A percentile compares a stretch with the other conserved stretches of the same genome.
These are phyloP conservation scores for Hirschfeldia incana DNA, from an alignment of 345 rosid species.

Conservation along the genomic window DNA sequence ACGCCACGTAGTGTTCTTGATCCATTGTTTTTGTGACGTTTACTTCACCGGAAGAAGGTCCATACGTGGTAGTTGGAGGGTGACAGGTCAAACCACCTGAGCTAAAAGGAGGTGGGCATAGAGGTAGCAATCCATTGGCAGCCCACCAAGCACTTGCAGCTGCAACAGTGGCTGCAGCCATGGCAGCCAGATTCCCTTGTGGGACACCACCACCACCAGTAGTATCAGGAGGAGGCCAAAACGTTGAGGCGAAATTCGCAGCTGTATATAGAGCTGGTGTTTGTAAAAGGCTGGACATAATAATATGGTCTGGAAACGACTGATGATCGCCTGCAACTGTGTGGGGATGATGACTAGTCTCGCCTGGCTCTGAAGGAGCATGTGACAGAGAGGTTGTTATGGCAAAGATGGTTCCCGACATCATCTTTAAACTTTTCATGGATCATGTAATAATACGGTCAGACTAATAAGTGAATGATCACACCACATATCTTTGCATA, in stretches of 20 bases:
- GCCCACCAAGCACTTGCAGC: constrained; percentile 99
- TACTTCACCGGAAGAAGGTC: constrained; percentile 43
- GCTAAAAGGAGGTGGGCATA: constrained; percentile 72
- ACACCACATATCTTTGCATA: too few relatives aligned
- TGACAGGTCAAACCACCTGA: constrained; percentile 56
- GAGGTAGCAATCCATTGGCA: constrained; percentile 81
- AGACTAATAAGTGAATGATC: too few relatives aligned
- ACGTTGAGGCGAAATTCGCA: constrained; percentile 77
- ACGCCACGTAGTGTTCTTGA: constrained; percentile 48
- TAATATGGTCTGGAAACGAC: constrained; percentile 69
- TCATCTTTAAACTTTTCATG: too few relatives aligned
- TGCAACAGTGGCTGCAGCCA: constrained; percentile 89
- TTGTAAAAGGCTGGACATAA: constrained; percentile 65
- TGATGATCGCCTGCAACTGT: constrained; percentile 28
- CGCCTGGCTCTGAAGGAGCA: constrained; percentile 48
- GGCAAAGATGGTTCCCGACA: neutral
- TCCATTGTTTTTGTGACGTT: constrained; percentile 45
- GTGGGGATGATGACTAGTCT: constrained; percentile 44
- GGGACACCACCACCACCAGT: constrained; percentile 24
- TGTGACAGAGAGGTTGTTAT: constrained; percentile 49
- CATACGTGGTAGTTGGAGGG: constrained; percentile 46
- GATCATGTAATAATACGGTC: too few relatives aligned
- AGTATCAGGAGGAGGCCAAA: constrained; percentile 46
- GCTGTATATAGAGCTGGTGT: constrained; percentile 87
- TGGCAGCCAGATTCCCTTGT: constrained; percentile 62